Base-by-base conservation (phyloP, 2,329 filamentous ascomycete genomes). In the Sclerotinia borealis region DNA sequence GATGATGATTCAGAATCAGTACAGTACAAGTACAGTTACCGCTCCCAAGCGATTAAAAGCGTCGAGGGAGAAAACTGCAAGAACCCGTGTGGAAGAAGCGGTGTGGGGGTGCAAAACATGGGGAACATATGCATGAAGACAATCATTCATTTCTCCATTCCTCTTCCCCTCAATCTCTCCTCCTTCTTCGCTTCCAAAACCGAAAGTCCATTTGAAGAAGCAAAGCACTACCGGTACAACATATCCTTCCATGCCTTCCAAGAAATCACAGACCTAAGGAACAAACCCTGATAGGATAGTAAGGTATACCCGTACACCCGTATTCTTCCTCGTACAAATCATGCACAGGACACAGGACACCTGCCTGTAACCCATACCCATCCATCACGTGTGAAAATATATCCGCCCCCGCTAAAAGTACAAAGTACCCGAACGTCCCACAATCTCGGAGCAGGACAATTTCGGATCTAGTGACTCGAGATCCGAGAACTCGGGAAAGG, bases 321-420 rank as follows among this genome's bases (percentile, higher is more conserved):
- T n/a, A n/a, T n/a, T n/a, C n/a, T n/a, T n/a, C n/a, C n/a, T n/a
- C n/a, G n/a, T n/a, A n/a, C n/a, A n/a, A n/a, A n/a, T n/a, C n/a
- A n/a, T n/a, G n/a, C n/a, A n/a, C n/a, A n/a, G n/a, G n/a, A n/a
- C n/a, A n/a, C n/a, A n/a, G n/a, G n/a, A n/a, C n/a, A n/a, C n/a
- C n/a, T n/a, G n/a, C n/a, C n/a, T n/a, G n/a, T n/a, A n/a, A n/a
- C n/a, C n/a, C n/a, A n/a, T n/a, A n/a, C n/a, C n/a, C n/a, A n/a
- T 41, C 25, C 52, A 56, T 58, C 54, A 58, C 39, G 54, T 58
- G 54, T 45, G n/a, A n/a, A n/a, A n/a, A 13, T 36, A 58, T 58
- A 58, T 58, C 25, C n/a, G n/a, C n/a, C n/a, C 45, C 54, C 54
- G 54, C 54, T 58, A n/a, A 58, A 58, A 58, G 54, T 58, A 34